Conservation (phyloP, 2,329 filamentous ascomycete genomes). For the Pseudocercospora crystallina region DNA sequence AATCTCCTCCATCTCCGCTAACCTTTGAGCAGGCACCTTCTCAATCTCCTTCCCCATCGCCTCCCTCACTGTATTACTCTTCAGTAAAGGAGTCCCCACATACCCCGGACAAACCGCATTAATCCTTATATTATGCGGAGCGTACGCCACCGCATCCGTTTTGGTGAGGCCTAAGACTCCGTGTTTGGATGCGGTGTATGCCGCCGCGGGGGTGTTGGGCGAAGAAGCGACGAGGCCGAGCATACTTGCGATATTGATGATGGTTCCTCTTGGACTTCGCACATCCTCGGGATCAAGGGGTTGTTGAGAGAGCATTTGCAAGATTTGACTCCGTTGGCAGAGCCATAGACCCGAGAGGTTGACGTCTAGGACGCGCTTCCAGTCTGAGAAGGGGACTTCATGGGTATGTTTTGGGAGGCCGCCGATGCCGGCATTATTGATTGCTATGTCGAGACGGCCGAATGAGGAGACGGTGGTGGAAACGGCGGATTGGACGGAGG, state of each 20-base stretch:
- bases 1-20: conserved; percentile 58
- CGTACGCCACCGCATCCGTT: conserved; percentile 56
- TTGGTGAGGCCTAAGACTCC: conserved; percentile 56
- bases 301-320: conserved; percentile 52
- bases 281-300: conserved; percentile 9
- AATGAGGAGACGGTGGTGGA: conserved; percentile 47
- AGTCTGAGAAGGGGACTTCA: conserved; percentile 49
- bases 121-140: conserved; percentile 54
- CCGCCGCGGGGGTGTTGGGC: conserved; percentile 41
- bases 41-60: conserved; percentile 38
- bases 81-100: conserved; percentile 15
- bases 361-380: conserved; percentile 52
- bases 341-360: conserved; percentile 60
- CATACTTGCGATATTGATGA: conserved; percentile 58
- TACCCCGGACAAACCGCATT: conserved; percentile 60
- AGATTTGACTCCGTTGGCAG: conserved; percentile 56
- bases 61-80: conserved; percentile 7
- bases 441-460: conserved; percentile 59
- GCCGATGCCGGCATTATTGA: conserved; percentile 63
- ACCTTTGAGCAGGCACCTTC: conserved; percentile 56
- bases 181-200: conserved; percentile 56
- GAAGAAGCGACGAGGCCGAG: conserved; percentile 48
- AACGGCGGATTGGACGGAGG: conserved; percentile 35
- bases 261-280: conserved; percentile 43
- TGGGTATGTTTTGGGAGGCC: conserved; percentile 48